Percentiles rank a stretch among this genome's conserved stretches.
These are phyloP conservation scores for Plasmodium vinckei DNA, from an alignment of 169 alveolate genomes.

Conservation along the genomic window DNA sequence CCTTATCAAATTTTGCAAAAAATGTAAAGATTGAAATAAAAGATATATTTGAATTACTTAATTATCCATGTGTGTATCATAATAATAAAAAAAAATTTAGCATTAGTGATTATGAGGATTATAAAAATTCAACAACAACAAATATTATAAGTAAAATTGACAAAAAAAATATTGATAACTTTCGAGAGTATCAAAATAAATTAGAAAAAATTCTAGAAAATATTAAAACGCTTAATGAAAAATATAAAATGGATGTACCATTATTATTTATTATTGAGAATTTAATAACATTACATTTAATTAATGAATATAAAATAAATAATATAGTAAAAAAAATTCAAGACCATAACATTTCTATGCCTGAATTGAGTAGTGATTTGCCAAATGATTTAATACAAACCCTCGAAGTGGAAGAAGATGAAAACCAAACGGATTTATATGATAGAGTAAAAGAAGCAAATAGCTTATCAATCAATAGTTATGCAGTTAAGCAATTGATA, in stretches of 20 bases:
- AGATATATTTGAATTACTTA: constrained; percentile 71
- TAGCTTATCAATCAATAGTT: constrained; percentile 40
- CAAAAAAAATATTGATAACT: constrained; percentile 62
- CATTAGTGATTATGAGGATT: constrained; percentile 53
- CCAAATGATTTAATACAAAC: constrained; percentile 48
- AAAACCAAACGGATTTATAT: constrained; percentile 6
- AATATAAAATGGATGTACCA: constrained; percentile 72
- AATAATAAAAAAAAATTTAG: constrained; percentile 69
- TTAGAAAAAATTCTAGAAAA: constrained; percentile 46
- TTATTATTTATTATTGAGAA: constrained; percentile 45
- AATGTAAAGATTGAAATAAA: constrained; percentile 74
- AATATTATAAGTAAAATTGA: constrained; percentile 72
- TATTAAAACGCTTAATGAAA: constrained; percentile 35
- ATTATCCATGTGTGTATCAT: constrained; percentile 76
- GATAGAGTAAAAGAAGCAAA: constrained; percentile 39
- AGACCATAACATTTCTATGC: constrained; percentile 71
- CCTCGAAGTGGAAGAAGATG: constrained; percentile 50
- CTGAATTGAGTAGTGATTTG: constrained; percentile 64
- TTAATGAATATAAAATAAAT: constrained; percentile 69
- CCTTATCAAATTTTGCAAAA: constrained; percentile 61
- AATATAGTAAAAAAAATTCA: constrained; percentile 63
- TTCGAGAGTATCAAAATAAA: constrained; percentile 46
- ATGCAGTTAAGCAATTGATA: constrained; percentile 23
- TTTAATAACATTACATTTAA: constrained; percentile 54
- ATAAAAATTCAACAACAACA: constrained; percentile 19